Conservation (phyloP, 2,329 filamentous ascomycete genomes). For the Colletotrichum truncatum region DNA sequence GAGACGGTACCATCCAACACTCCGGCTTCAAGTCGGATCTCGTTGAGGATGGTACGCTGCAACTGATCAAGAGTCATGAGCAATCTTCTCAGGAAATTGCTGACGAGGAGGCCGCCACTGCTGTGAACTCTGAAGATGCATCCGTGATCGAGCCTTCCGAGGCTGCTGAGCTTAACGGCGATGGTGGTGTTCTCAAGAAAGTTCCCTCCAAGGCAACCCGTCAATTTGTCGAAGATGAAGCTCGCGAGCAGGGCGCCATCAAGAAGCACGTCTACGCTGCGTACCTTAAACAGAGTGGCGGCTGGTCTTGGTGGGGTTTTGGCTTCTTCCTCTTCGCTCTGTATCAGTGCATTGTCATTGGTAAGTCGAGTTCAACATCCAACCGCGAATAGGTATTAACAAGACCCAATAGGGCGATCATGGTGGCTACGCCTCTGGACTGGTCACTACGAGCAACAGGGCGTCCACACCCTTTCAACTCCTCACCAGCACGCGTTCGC, state of each 20-base stretch:
- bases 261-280: conserved; percentile 72
- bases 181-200: conserved; percentile 57
- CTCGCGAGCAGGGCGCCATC: conserved; percentile 75
- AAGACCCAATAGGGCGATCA: conserved; percentile 51
- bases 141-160: conserved; percentile 42
- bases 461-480: conserved; percentile 30
- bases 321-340: conserved; percentile 63
- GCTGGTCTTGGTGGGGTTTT: conserved; percentile 66
- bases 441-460: conserved; percentile 46
- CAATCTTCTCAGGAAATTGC: conserved; percentile 53
- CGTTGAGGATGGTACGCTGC: conserved; percentile 63
- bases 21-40: conserved; percentile 74
- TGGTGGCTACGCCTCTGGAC: conserved; percentile 76
- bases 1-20: conserved; percentile 71
- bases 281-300: conserved; percentile 75
- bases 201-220: conserved; percentile 63
- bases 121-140: conserved; percentile 63
- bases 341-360: conserved; percentile 64
- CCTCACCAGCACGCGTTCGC: conserved; percentile 24
- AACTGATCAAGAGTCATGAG: conserved; percentile 67
- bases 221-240: conserved; percentile 82
- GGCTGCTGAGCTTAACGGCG: conserved; percentile 43
- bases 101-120: conserved; percentile 60
- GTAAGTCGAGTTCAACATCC: too few species aligned
- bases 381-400: conserved; percentile 28